Base-by-base conservation (phyloP, 2,329 filamentous ascomycete species). In the Fusarium euwallaceae region DNA sequence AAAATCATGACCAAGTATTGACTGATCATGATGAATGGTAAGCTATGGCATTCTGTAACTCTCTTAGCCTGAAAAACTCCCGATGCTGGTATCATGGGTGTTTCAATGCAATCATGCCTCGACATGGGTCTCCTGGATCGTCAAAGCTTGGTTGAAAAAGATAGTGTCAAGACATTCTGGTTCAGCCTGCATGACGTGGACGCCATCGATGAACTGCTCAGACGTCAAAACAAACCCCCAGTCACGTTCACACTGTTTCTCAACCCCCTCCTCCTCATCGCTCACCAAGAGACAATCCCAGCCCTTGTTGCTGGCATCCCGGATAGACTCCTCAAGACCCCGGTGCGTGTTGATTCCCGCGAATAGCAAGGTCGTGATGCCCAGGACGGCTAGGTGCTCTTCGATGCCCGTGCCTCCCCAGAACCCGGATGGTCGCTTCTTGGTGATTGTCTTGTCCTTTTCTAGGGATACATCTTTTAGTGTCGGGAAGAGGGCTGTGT, bases 71-170 rank as follows among this genome's bases (percentile, higher is more conserved):
- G 41, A 61, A 61, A 43, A 37, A 16, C 22, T n/a, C 22, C 27
- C n/a, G 37, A 20, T 16, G 24, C 11, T 32, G 11, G 58, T 22
- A 61, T 61, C 58, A 61, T 39, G 24, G 58, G 22, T 41, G 58
- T 61, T 61, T 61, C 58, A 61, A n/a, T 61, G 14, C 39, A 29
- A 29, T 43, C 58, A 61, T 60, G 56, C 53, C 22, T 10, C 11
- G 6, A 29, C 22, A 41, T 61, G 58, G 27, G 24, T 16, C 37
- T 24, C 22, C 34, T 27, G 43, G 8, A n/a, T 12, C 34, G 20
- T 27, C 20, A 39, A 24, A 39, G 34, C 56, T 41, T 39, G 34
- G 29, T n/a, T 6, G 24, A 32, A n/a, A 32, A 53, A 53, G 24
- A 16, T 9, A n/a, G 16, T 6, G 24, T 29, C 45, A 29, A 51